Percentiles rank a stretch among this genome's conserved stretches.
phyloP scores from a whole-genome alignment of 768 basidiomycete species.

The Crassisporium funariophilum region DNA sequence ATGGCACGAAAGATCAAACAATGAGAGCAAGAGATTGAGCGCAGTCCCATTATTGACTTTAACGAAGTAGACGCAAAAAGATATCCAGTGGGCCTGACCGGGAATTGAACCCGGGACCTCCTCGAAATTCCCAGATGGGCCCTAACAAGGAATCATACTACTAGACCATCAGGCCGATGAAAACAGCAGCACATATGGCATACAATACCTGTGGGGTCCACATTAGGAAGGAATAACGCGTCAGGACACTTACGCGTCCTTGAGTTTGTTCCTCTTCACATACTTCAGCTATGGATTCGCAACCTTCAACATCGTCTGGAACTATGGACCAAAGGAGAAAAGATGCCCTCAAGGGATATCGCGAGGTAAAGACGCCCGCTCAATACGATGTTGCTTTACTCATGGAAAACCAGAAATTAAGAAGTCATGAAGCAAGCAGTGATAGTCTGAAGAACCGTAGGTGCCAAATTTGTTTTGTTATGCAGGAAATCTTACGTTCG shows the following conservation, averaged over 20 bases:
- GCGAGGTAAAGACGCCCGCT: no score
- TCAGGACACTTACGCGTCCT: constrained; percentile 43
- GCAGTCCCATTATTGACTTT: no score
- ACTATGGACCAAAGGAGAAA: constrained; percentile 70
- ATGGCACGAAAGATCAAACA: no score
- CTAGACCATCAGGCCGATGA: constrained; percentile 52
- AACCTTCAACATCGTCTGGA: constrained; percentile 58
- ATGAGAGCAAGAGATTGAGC: no score
- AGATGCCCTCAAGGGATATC: constrained; percentile 75
- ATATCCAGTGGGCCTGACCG: constrained; percentile 59
- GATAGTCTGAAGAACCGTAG: constrained; percentile 88
- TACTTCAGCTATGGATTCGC: constrained; percentile 40
- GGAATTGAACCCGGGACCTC: constrained; percentile 91
- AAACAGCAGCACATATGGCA: not conserved
- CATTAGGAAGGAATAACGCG: constrained; percentile 31
- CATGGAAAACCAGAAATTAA: constrained; percentile 76
- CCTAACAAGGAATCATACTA: constrained; percentile 68
- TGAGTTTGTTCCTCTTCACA: constrained; percentile 12
- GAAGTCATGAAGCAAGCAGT: constrained; percentile 83
- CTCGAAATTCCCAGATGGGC: constrained; percentile 46
- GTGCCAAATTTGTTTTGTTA: constrained; percentile 28
- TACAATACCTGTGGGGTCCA: not conserved
- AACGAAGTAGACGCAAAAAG: constrained; percentile 12
- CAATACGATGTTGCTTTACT: no score
- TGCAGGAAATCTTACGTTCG: not conserved